phyloP scores from a whole-genome alignment of 2,329 filamentous ascomycete genomes.

The Arthrobotrys sphaeroides region DNA sequence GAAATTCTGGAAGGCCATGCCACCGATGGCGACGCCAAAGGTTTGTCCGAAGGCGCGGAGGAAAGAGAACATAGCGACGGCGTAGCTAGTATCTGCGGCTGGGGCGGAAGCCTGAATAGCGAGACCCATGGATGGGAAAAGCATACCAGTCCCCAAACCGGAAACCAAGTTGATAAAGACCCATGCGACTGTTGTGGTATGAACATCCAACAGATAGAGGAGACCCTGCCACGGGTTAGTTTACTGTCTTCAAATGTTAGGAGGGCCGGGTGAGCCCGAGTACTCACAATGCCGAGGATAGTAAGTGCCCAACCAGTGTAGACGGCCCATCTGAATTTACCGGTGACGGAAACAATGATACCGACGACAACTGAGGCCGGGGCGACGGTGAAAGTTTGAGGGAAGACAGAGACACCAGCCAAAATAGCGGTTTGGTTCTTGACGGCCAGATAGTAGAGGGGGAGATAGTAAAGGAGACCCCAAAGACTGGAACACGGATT shows the following conservation, averaged over 20 bases:
- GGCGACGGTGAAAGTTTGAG: conserved; percentile 71
- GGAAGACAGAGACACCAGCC: conserved; percentile 69
- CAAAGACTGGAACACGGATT: conserved; percentile 60
- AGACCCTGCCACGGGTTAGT: conserved; percentile 62
- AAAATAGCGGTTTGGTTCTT: conserved; percentile 67
- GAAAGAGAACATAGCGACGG: conserved; percentile 74
- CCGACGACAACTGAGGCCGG: conserved; percentile 70
- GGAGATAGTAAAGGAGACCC: conserved; percentile 68
- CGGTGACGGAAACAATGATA: conserved; percentile 67
- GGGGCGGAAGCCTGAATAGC: conserved; percentile 71
- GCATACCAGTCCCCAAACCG: conserved; percentile 71
- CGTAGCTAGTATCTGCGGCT: conserved; percentile 69
- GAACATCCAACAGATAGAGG: conserved; percentile 65
- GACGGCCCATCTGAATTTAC: conserved; percentile 70
- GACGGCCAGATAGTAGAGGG: conserved; percentile 66
- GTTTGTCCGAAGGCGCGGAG: conserved; percentile 72
- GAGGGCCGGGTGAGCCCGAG: background rate
- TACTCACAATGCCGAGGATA: conserved; percentile 65
- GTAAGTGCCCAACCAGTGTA: conserved; percentile 71
- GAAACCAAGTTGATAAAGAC: conserved; percentile 71
- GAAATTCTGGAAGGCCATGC: conserved; percentile 75
- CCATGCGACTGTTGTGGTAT: conserved; percentile 68
- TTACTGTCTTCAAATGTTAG: background rate
- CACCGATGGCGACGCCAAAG: conserved; percentile 73
- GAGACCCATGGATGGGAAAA: conserved; percentile 72